Percentiles rank a stretch among this genome's conserved stretches.
Evolutionary conservation across 2,329 filamentous ascomycete genomes (phyloP).

Genomic region (Berkeleyomyces rouxiae): DNA sequence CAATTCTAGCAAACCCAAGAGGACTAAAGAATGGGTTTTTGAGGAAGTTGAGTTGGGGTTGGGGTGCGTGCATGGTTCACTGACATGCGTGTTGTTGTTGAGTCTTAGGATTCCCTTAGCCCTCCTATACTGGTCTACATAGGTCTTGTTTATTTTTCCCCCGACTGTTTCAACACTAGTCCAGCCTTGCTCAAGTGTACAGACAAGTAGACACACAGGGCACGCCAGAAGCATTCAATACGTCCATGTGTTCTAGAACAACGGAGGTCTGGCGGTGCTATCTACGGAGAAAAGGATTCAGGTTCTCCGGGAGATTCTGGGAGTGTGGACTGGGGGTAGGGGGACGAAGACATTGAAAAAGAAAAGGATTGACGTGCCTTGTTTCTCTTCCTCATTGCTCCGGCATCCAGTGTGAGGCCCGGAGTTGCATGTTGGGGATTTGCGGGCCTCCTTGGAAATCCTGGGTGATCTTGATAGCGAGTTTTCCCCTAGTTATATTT

Average conservation of each 20-base stretch:
- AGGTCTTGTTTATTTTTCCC: neutral
- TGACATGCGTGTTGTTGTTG: neutral
- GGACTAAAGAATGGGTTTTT: neutral
- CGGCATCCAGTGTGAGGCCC: neutral
- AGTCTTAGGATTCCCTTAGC: neutral
- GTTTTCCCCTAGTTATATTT: neutral
- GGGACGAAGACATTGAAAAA: too few relatives aligned
- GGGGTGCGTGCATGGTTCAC: neutral
- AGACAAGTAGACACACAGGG: too few relatives aligned
- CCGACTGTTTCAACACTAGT: neutral
- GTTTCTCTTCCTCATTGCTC: too few relatives aligned
- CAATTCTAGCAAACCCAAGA: neutral
- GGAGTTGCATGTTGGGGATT: constrained; percentile 1
- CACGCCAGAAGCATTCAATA: too few relatives aligned
- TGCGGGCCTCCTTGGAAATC: neutral
- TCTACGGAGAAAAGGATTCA: too few relatives aligned
- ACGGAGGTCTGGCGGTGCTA: too few relatives aligned
- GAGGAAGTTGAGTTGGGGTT: constrained; percentile 1
- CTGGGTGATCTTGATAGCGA: neutral
- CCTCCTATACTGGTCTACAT: neutral
- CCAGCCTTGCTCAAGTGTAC: neutral
- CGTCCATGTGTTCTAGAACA: too few relatives aligned
- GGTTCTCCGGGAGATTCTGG: too few relatives aligned
- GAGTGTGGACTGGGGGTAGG: too few relatives aligned
- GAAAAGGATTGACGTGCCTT: too few relatives aligned